Percentiles rank a stretch among this genome's conserved stretches.
These are phyloP conservation scores for Microsporum audouinii DNA, from an alignment of 2,329 filamentous ascomycete species.

Conservation along the genomic window DNA sequence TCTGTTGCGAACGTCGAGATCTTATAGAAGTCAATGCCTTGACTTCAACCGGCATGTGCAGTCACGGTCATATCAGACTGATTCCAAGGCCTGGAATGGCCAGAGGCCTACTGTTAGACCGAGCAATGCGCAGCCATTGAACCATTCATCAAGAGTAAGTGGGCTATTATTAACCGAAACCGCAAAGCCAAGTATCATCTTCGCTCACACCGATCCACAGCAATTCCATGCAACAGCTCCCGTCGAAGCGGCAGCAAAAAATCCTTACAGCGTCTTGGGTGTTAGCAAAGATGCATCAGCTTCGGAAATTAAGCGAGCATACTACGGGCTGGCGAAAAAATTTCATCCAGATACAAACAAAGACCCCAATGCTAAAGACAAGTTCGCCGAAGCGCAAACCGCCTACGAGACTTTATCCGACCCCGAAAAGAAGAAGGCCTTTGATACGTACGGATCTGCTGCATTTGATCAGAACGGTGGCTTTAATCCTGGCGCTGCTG, in stretches of 20 bases:
- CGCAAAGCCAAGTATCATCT: constrained; percentile 1
- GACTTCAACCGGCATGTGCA: constrained; percentile 25
- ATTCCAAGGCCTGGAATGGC: constrained; percentile 17
- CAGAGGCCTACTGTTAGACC: constrained; percentile 21
- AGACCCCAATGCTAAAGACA: constrained; percentile 83
- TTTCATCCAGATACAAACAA: constrained; percentile 98
- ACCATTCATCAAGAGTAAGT: constrained; percentile 25
- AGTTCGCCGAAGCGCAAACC: constrained; percentile 82
- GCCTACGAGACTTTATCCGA: constrained; percentile 93
- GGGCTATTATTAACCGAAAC: not conserved
- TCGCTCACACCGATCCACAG: constrained; percentile 16
- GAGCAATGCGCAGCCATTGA: constrained; percentile 17
- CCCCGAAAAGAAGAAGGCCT: constrained; percentile 83
- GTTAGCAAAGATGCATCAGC: constrained; percentile 71
- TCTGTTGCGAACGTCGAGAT: constrained; percentile 32
- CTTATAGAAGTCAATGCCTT: constrained; percentile 28
- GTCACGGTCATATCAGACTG: constrained; percentile 27
- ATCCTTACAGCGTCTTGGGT: constrained; percentile 80
- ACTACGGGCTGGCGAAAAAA: constrained; percentile 95
- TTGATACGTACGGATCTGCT: constrained; percentile 80
- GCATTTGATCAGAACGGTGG: constrained; percentile 55
- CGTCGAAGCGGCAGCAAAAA: constrained; percentile 64
- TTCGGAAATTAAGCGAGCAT: constrained; percentile 92
- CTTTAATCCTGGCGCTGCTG: constrained; percentile 61
- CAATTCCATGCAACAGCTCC: constrained; percentile 36